These are phyloP conservation scores for Bruguiera sexangula DNA, from an alignment of 345 rosid genomes.

Conservation along the genomic window DNA sequence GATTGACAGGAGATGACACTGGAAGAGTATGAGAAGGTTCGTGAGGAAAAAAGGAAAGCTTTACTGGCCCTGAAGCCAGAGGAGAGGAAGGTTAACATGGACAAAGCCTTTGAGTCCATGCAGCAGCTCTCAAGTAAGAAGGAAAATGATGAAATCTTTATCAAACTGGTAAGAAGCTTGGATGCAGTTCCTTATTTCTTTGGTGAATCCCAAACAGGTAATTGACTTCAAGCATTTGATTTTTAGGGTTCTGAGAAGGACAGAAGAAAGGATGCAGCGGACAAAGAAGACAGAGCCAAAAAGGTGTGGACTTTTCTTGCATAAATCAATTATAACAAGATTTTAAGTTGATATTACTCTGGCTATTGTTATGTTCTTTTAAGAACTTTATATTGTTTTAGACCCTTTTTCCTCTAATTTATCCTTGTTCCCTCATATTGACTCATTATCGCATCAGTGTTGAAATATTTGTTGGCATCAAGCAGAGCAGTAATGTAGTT, in stretches of 20 bases:
- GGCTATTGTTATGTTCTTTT: too few species aligned
- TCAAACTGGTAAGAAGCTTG: constrained; percentile 59
- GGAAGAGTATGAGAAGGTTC: constrained; percentile 90
- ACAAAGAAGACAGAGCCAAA: constrained; percentile 83
- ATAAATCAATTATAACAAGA: neutral
- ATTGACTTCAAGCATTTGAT: constrained; percentile 12
- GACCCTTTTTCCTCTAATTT: too few species aligned
- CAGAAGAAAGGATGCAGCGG: constrained; percentile 79
- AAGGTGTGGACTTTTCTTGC: constrained; percentile 47
- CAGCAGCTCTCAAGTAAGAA: constrained; percentile 88
- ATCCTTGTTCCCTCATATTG: too few species aligned
- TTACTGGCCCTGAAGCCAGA: constrained; percentile 55
- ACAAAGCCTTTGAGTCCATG: constrained; percentile 75
- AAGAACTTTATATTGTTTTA: too few species aligned
- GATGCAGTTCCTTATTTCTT: neutral
- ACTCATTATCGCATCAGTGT: too few species aligned
- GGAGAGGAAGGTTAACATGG: constrained; percentile 77
- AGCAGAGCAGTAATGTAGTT: too few species aligned
- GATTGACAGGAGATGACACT: constrained; percentile 79
- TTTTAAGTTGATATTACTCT: neutral
- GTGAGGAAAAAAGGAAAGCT: constrained; percentile 77
- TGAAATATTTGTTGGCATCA: too few species aligned
- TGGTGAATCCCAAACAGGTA: neutral
- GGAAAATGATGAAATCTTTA: constrained; percentile 69
- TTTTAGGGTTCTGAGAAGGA: constrained; percentile 93